phyloP scores from a whole-genome alignment of 1,284 basidiomycete genomes.

The Heliocybe sulcata region DNA sequence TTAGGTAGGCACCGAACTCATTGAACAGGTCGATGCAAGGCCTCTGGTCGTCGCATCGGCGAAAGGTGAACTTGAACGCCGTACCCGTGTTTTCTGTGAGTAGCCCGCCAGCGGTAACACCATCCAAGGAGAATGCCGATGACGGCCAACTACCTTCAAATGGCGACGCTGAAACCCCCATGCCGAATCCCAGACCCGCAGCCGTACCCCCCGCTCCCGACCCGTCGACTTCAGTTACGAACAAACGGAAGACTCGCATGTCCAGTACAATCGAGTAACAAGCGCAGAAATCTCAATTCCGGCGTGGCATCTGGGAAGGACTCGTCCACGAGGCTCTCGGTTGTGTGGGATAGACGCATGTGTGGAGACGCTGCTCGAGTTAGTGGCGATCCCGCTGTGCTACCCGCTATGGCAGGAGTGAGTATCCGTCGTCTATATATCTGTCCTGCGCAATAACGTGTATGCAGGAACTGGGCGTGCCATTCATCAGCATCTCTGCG shows the following conservation, averaged over 20 bases:
- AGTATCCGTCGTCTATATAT: slow-evolving; percentile 21
- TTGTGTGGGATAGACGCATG: slow-evolving; percentile 85
- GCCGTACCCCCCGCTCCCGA: slow-evolving; percentile 8
- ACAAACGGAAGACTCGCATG: slow-evolving; percentile 56
- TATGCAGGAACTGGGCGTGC: slow-evolving; percentile 78
- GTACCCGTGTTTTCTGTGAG: slow-evolving; percentile 14
- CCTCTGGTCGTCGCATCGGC: slow-evolving; percentile 61
- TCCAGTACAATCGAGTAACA: slow-evolving; percentile 44
- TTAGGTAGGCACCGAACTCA: slow-evolving; percentile 60
- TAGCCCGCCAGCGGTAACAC: slow-evolving; percentile 18
- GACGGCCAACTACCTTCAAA: slow-evolving; percentile 3
- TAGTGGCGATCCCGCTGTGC: slow-evolving; percentile 90
- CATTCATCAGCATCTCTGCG: slow-evolving; percentile 91
- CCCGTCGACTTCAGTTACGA: slow-evolving; percentile 21
- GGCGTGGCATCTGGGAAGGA: slow-evolving; percentile 37
- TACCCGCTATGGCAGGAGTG: slow-evolving; percentile 96
- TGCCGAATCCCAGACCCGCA: slow-evolving; percentile 5
- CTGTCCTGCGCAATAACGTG: neutral
- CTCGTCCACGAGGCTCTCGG: slow-evolving; percentile 64
- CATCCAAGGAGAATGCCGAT: slow-evolving; percentile 18
- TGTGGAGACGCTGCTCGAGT: slow-evolving; percentile 91
- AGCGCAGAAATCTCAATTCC: slow-evolving; percentile 39
- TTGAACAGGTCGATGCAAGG: slow-evolving; percentile 74
- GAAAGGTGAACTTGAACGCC: slow-evolving; percentile 62
- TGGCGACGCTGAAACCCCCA: slow-evolving; percentile 9